A percentile compares a stretch with the other conserved stretches of the same genome.
Conservation (phyloP, 176 grass and related monocot species). For the Stipa capillata region DNA sequence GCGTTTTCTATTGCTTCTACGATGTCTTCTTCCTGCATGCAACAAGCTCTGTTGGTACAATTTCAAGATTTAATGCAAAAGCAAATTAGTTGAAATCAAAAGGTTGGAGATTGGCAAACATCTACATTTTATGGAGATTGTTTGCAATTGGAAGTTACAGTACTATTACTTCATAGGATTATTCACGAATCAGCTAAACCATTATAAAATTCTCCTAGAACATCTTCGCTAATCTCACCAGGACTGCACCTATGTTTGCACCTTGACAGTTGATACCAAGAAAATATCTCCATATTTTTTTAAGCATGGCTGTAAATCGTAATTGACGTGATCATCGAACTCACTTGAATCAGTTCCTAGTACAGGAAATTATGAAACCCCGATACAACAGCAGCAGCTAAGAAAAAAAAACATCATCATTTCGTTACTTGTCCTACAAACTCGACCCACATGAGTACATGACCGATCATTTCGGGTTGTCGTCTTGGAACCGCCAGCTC, state of each 20-base stretch:
- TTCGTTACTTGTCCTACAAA: not conserved
- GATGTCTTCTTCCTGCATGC: conserved; percentile 74
- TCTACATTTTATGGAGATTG: not conserved
- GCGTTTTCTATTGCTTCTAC: conserved; percentile 83
- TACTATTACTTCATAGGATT: not conserved
- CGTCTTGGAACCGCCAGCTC: not conserved
- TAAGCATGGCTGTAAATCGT: not conserved
- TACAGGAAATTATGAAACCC: not conserved
- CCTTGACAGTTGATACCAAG: not conserved
- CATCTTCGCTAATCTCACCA: not conserved
- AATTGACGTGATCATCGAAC: not conserved
- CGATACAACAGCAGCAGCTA: not conserved
- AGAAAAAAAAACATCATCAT: not conserved
- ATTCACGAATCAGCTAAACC: not conserved
- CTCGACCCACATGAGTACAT: not conserved
- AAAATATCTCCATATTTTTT: not conserved
- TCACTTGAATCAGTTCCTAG: not conserved
- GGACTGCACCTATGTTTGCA: not conserved
- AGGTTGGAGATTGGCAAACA: not conserved
- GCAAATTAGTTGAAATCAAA: not conserved
- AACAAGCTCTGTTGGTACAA: conserved; percentile 1
- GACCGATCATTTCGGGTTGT: not conserved
- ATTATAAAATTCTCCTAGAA: not conserved
- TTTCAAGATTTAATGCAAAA: conserved; percentile 1
- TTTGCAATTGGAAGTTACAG: not conserved